Evolutionary conservation across 2,329 filamentous ascomycete species (phyloP).

Genomic region (Ophiostoma quercus): DNA sequence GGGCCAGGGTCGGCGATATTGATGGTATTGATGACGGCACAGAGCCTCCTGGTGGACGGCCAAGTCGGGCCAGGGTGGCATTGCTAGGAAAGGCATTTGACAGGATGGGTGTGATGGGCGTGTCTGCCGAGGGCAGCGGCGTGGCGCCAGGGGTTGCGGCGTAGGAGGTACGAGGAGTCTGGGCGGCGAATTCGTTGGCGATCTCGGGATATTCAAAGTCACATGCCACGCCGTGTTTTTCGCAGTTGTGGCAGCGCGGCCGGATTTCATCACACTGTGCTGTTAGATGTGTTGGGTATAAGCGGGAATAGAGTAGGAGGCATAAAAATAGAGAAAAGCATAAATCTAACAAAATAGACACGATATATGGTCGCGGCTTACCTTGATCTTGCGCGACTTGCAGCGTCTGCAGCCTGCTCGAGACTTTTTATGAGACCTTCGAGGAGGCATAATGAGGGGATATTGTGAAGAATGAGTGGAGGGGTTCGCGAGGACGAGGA

Average conservation of each 20-base stretch:
- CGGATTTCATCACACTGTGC: conserved; percentile 60
- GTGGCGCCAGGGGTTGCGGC: conserved; percentile 17
- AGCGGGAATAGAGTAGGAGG: not conserved
- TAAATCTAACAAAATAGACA: not conserved
- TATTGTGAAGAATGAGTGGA: not conserved
- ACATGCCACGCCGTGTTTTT: conserved; percentile 61
- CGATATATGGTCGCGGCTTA: conserved; percentile 32
- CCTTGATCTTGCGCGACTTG: conserved; percentile 66
- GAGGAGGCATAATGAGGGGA: conserved; percentile 49
- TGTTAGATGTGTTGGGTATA: not conserved
- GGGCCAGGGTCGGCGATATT: conserved; percentile 32
- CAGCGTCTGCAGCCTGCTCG: conserved; percentile 61
- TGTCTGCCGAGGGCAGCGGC: conserved; percentile 22
- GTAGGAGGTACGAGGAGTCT: conserved; percentile 24
- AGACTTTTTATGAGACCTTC: conserved; percentile 65
- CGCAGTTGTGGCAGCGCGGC: conserved; percentile 60
- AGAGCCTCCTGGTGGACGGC: conserved; percentile 21
- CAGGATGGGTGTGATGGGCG: conserved; percentile 26
- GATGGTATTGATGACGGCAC: conserved; percentile 34
- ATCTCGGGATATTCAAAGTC: conserved; percentile 56
- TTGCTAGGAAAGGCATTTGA: conserved; percentile 28
- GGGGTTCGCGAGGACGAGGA: not conserved
- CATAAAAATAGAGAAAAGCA: not conserved
- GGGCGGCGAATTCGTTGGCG: conserved; percentile 40
- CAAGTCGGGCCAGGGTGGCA: conserved; percentile 17